These are phyloP conservation scores for Solidago caesia DNA, from an alignment of 129 eudicot species.

Conservation along the genomic window DNA sequence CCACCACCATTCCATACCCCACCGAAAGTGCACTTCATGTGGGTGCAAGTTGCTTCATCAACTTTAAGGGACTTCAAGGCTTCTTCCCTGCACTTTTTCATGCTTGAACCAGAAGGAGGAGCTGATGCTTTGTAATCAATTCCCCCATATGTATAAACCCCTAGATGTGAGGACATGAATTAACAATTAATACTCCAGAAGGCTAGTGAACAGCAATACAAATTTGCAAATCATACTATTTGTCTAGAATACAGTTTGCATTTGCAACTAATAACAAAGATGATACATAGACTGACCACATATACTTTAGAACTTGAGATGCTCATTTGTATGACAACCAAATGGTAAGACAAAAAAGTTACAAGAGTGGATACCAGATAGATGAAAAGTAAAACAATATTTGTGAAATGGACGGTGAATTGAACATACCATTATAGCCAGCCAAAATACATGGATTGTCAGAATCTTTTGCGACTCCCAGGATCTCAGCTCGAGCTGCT, in stretches of 20 bases:
- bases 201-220: not conserved
- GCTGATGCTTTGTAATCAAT: conserved; percentile 52
- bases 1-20: conserved; percentile 99
- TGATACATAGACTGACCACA: not conserved
- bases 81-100: conserved; percentile 56
- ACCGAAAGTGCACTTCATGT: conserved; percentile 97
- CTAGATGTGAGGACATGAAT: conserved; percentile 26
- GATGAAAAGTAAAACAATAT: not conserved
- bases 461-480: conserved; percentile 55
- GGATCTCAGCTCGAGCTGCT: conserved; percentile 99
- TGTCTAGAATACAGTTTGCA: not conserved
- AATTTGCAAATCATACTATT: not conserved
- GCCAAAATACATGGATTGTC: conserved; percentile 76
- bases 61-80: conserved; percentile 70
- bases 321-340: not conserved
- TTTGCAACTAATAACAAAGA: not conserved
- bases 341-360: too few relatives aligned
- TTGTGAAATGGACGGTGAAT: not conserved
- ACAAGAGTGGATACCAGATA: not conserved
- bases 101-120: conserved; percentile 68
- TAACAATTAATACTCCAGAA: not conserved
- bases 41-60: conserved; percentile 78
- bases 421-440: conserved; percentile 66
- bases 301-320: not conserved
- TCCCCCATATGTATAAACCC: conserved; percentile 69